A percentile compares a stretch with the other conserved stretches of the same genome.
Conservation (phyloP, 2,329 filamentous ascomycete genomes). For the Aspergillus sp. region DNA sequence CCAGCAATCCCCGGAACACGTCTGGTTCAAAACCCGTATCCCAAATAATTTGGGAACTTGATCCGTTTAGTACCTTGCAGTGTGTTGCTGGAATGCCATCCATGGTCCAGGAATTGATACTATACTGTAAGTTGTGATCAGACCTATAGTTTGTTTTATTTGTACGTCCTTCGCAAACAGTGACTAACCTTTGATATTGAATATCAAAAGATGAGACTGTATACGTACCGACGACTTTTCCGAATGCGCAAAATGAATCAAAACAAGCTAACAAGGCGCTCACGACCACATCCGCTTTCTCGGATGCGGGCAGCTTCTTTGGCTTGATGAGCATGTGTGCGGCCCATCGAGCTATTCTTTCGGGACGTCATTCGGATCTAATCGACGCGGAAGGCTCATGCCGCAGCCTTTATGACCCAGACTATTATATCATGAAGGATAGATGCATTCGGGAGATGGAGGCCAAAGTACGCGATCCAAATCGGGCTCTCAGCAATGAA, state of each 20-base stretch:
- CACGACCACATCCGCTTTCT: conserved; percentile 27
- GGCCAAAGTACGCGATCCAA: conserved; percentile 23
- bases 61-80: too few species aligned
- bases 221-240: conserved; percentile 35
- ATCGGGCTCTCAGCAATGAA: conserved; percentile 21
- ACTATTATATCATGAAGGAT: conserved; percentile 34
- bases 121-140: too few species aligned
- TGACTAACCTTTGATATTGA: too few species aligned
- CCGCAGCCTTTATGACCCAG: conserved; percentile 23
- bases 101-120: too few species aligned
- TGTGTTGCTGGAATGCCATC: too few species aligned
- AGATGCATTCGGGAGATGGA: conserved; percentile 30
- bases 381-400: conserved; percentile 12
- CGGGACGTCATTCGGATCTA: conserved; percentile 18
- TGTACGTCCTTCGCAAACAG: neutral
- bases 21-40: too few species aligned
- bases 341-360: conserved; percentile 31
- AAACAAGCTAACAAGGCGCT: conserved; percentile 21
- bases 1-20: too few species aligned
- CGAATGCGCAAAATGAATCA: conserved; percentile 22
- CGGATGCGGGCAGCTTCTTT: conserved; percentile 32
- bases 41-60: too few species aligned
- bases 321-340: conserved; percentile 34
- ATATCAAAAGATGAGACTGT: conserved; percentile 22
- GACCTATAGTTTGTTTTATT: neutral